Evolutionary conservation across 305 asterid genomes (phyloP), one percentile per base, ranked within the genome.

Genomic region (Fraxinus paxiana): DNA sequence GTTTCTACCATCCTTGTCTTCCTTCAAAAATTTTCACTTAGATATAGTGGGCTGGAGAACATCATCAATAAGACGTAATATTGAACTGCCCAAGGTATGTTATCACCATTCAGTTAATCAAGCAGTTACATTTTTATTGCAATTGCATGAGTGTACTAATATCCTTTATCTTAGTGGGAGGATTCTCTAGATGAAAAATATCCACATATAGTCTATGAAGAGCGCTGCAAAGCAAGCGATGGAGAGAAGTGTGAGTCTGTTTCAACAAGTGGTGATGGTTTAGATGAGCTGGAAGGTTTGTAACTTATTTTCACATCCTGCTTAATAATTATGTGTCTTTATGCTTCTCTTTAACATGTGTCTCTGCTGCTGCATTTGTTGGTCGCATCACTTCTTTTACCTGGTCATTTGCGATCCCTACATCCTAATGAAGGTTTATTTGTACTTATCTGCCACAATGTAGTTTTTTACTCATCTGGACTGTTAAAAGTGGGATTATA

Each of bases 41-140:
- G 99, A 94, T 88, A 94, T 96, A 78, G 99, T 96, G 63, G 99
- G 99, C 30, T 96, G 99, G 99, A 90, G 99, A 88, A 96, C 99
- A 74, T 92, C 99, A n/a, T 96, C 98, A 75, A 93, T 96, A 61
- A 90, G 99, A 85, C 93, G 97, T 76, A 91, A 89, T 61, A 90
- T 83, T 84, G 98, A 94, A 85, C 89, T 96, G 81, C 99, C 99
- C 67, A 90, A 92, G 98, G 99, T 94, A 85, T 67, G 46, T 8
- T 48, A 24, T 82, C 77, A 63, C 73, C 81, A 43, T 77, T 28
- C 67, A 15, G 33, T 35, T 67, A 74, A 80, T 77, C 26, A 34
- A 4, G 81, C 33, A 41, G 76, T 80, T 61, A 74, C 72, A 46
- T 83, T 67, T 4, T 61, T 41, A 7, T 73, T 43, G 24, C 76